phyloP scores from a whole-genome alignment of 208 protist species.

The Crithidia sp. region DNA sequence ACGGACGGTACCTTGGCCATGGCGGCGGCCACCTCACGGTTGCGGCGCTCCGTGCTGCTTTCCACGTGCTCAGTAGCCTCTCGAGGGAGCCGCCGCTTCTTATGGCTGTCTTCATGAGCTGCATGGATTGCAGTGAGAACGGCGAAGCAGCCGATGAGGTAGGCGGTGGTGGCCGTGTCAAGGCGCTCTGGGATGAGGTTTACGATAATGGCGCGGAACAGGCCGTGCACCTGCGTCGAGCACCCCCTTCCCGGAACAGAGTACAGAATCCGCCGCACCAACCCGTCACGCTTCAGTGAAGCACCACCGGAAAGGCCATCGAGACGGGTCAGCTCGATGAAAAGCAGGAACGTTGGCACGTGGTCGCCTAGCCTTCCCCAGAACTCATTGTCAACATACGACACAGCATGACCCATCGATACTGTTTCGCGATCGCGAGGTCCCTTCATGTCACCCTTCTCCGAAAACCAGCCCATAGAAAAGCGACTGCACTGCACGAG shows the following conservation, averaged over 20 bases:
- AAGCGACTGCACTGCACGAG: background rate
- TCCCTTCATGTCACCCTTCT: too few species aligned
- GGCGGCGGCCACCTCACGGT: background rate
- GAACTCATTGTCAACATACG: too few species aligned
- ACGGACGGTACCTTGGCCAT: slow-evolving; percentile 13
- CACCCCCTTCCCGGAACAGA: background rate
- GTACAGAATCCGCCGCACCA: background rate
- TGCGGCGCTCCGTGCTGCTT: background rate
- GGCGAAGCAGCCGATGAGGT: background rate
- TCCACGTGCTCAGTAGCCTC: too few species aligned
- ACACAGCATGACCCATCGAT: too few species aligned
- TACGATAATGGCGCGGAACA: background rate
- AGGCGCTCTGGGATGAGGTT: slow-evolving; percentile 2
- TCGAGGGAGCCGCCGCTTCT: background rate
- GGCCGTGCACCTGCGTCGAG: background rate
- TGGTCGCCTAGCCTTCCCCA: background rate
- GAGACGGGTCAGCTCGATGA: background rate
- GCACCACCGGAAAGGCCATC: too few species aligned
- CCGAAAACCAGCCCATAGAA: background rate
- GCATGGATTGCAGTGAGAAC: background rate
- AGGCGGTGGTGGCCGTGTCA: background rate
- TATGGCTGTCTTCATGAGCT: background rate
- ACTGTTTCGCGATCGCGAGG: too few species aligned
- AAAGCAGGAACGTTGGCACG: background rate
- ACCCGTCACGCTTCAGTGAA: background rate